Conservation (phyloP, 179 eudicot species). For the Heliamphora pulchella region DNA sequence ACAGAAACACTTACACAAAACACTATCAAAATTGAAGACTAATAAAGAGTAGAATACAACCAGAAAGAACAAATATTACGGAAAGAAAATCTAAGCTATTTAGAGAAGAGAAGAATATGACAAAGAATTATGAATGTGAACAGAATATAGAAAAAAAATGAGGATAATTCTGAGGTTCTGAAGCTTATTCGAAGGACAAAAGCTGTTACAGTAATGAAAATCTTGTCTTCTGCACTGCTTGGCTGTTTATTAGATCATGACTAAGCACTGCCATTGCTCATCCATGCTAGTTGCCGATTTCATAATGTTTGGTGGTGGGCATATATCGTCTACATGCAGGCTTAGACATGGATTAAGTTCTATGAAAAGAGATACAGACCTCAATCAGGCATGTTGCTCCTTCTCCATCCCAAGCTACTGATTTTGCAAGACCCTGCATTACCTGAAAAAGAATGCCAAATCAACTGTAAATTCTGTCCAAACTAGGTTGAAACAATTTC, state of each 20-base stretch:
- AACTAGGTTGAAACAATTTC: not conserved
- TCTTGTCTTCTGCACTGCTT: not conserved
- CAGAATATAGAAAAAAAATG: not conserved
- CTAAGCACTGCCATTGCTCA: not conserved
- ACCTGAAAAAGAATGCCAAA: slow-evolving; percentile 40
- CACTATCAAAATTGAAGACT: not conserved
- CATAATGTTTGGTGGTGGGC: not conserved
- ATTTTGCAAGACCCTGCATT: slow-evolving; percentile 98
- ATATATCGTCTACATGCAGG: not conserved
- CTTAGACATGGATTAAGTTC: not conserved
- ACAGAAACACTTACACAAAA: not conserved
- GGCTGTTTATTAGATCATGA: not conserved
- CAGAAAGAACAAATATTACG: not conserved
- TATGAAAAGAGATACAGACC: slow-evolving; percentile 38
- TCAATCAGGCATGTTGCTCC: slow-evolving; percentile 98
- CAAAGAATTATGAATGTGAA: too few relatives aligned
- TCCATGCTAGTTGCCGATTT: not conserved
- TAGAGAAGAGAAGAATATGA: not conserved
- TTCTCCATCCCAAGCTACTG: slow-evolving; percentile 99
- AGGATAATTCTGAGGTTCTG: not conserved
- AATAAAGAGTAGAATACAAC: not conserved
- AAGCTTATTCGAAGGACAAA: not conserved
- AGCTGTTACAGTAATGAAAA: not conserved
- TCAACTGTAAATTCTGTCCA: not conserved
- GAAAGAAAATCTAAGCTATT: not conserved